These are phyloP conservation scores for Fusarium compactum DNA, from an alignment of 2,329 filamentous ascomycete species.

Conservation along the genomic window DNA sequence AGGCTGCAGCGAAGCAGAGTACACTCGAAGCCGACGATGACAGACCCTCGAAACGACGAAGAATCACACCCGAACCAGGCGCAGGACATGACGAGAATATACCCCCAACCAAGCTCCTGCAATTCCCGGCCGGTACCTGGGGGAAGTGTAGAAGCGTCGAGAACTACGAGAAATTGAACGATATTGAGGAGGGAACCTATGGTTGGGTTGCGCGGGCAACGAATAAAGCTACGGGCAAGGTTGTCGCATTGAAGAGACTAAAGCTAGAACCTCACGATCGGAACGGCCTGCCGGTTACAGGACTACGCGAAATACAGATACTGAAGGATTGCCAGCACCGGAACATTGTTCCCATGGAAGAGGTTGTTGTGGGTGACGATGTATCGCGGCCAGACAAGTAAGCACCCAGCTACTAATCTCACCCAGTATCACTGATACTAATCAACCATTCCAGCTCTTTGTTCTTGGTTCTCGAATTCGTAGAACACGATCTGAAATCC, in stretches of 20 bases:
- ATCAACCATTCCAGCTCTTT: conserved; percentile 67
- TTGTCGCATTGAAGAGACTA: conserved; percentile 93
- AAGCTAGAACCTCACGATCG: conserved; percentile 86
- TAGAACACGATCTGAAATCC: conserved; percentile 96
- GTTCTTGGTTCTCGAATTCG: conserved; percentile 95
- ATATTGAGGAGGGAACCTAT: conserved; percentile 97
- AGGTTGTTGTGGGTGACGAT: conserved; percentile 83
- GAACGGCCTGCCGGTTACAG: conserved; percentile 87
- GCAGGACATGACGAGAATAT: conserved; percentile 39
- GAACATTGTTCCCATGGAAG: conserved; percentile 84
- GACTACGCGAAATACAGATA: conserved; percentile 92
- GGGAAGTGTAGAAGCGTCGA: conserved; percentile 80
- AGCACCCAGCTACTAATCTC: conserved; percentile 43
- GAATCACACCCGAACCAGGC: conserved; percentile 62
- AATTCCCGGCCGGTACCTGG: conserved; percentile 78
- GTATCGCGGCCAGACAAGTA: conserved; percentile 66
- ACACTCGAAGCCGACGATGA: conserved; percentile 37
- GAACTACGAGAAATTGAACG: conserved; percentile 91
- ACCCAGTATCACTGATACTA: conserved; percentile 14
- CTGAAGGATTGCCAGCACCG: conserved; percentile 82
- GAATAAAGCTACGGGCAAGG: conserved; percentile 77
- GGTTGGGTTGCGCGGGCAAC: conserved; percentile 91
- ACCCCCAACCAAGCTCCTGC: conserved; percentile 68
- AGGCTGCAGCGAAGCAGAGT: conserved; percentile 48
- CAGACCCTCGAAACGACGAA: conserved; percentile 72